phyloP scores from a whole-genome alignment of 805 yeast species.

The Yamadazyma sp. region DNA sequence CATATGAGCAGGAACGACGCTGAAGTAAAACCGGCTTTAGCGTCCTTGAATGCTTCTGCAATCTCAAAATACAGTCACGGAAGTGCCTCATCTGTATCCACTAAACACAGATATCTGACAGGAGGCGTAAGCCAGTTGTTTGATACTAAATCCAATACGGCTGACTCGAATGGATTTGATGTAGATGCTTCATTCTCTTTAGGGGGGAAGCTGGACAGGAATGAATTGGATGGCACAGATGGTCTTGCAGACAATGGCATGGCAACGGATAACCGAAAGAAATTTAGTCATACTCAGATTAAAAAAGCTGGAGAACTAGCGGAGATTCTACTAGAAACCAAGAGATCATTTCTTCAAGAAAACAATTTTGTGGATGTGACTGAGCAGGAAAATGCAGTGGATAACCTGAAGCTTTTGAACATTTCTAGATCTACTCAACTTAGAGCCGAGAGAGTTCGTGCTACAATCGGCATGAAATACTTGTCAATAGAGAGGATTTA shows the following conservation, averaged over 20 bases:
- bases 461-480: slow-evolving; percentile 51
- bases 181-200: too few species aligned
- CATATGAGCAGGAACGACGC: too few species aligned
- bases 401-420: slow-evolving; percentile 7
- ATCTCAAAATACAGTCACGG: not conserved
- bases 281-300: too few species aligned
- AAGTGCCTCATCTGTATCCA: slow-evolving; percentile 1
- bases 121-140: too few species aligned
- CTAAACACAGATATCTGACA: too few species aligned
- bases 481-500: slow-evolving; percentile 43
- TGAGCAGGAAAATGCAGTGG: not conserved
- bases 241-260: too few species aligned
- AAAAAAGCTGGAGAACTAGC: slow-evolving; percentile 30
- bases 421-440: slow-evolving; percentile 38
- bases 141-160: too few species aligned
- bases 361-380: slow-evolving; percentile 38
- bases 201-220: too few species aligned
- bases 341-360: slow-evolving; percentile 43
- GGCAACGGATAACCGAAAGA: too few species aligned
- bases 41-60: not conserved
- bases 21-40: not conserved
- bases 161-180: slow-evolving; percentile 13
- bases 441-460: slow-evolving; percentile 51
- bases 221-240: too few species aligned
- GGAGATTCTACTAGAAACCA: slow-evolving; percentile 39